Percentiles rank a stretch among this genome's conserved stretches.
These are phyloP conservation scores for Lepidium sativum DNA, from an alignment of 345 rosid genomes.

Conservation along the genomic window DNA sequence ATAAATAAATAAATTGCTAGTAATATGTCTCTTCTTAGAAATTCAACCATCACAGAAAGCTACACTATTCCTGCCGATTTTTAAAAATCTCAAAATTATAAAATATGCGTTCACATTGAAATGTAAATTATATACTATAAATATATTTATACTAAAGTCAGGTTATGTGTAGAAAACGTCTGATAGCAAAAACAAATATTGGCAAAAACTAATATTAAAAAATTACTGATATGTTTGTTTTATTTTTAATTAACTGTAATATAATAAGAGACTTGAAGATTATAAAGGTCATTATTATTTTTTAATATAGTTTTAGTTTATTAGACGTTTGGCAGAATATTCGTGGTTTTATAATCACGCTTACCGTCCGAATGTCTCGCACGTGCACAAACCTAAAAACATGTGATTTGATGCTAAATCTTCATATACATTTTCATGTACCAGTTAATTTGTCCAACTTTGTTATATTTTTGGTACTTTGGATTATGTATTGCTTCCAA, in stretches of 20 bases:
- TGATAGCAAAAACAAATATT: constrained; percentile 1
- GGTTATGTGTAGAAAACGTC: constrained; percentile 7
- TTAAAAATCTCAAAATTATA: not conserved
- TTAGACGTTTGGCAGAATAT: constrained; percentile 6
- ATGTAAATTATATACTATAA: not conserved
- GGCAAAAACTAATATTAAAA: not conserved
- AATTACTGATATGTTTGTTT: not conserved
- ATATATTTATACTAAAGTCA: not conserved
- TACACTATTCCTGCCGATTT: not conserved
- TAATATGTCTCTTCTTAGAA: not conserved
- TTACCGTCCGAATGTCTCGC: not conserved
- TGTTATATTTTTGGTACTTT: not conserved
- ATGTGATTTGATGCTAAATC: not conserved
- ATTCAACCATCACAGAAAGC: constrained; percentile 23
- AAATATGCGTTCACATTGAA: not conserved
- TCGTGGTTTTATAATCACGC: constrained; percentile 8
- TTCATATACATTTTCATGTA: not conserved
- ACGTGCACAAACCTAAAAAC: not conserved
- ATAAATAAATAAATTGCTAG: not conserved
- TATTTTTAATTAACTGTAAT: not conserved
- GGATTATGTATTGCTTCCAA: no score
- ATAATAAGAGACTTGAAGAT: not conserved
- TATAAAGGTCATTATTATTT: not conserved
- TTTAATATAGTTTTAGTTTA: not conserved
- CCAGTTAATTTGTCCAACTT: not conserved